Base-by-base conservation (phyloP, 2,329 filamentous ascomycete species). In the Trichoderma aggressivum region DNA sequence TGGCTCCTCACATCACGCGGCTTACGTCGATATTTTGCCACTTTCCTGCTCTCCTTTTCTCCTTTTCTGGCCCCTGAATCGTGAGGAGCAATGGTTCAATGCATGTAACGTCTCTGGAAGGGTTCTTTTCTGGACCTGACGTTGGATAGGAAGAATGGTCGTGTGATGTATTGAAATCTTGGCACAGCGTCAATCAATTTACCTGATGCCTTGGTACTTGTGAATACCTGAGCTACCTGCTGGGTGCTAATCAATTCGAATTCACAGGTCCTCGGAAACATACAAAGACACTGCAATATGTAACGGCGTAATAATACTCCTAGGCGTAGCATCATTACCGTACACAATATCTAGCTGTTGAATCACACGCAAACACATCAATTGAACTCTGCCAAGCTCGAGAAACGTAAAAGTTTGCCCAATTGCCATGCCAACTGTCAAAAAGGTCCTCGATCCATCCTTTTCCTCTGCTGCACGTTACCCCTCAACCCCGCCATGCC, bases 401-500 rank as follows among this genome's bases (percentile, higher is more conserved):
- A 47, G 2, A 14, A 30, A 28, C 59, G 36, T 58, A 12, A 10
- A 59, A 5, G 43, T 26, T 30, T 32, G 3, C 14, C 47, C 21
- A 53, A 53, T 53, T 53, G n/a, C 47, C 2, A 53, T 53, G 47
- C 47, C 47, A 24, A 34, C 56, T 59, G 56, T 16, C 56, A 59
- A 59, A 59, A 59, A 59, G 56, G 30, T 34, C 56, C 28, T 59
- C 11, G n/a, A 34, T 34, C n/a, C n/a, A n/a, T 12, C n/a, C 34
- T 32, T 59, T 14, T 18, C 8, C 18, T 59, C 56, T 43, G 24
- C 30, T 43, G 43, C 43, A 30, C 2, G 43, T 62, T 68, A 67
- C 70, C 70, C 69, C 69, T 71, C 69, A 60, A 71, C 69, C 69
- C 70, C 70, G 70, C 70, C 63, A 71, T 71, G 58, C 70, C 70